Evolutionary conservation across 495 filamentous ascomycete species (phyloP).

Genomic region (Xylaria palmicola): DNA sequence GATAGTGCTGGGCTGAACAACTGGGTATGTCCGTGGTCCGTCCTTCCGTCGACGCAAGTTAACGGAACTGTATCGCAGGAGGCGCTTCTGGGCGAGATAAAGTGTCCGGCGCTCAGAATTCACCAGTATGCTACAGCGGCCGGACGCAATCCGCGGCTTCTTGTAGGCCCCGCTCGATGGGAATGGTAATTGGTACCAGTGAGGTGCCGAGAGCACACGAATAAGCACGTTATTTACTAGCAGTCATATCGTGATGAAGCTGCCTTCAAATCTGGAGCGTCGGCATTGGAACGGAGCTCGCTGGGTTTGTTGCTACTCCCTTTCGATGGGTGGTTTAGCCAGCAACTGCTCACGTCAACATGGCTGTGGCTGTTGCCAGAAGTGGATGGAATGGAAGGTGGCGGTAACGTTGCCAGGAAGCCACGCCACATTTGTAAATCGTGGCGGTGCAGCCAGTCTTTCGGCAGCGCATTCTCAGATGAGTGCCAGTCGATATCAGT

Average conservation of each 20-base stretch:
- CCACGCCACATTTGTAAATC: neutral
- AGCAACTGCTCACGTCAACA: slow-evolving; percentile 35
- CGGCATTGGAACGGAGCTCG: neutral
- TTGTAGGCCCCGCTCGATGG: neutral
- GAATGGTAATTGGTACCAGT: neutral
- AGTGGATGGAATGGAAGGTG: neutral
- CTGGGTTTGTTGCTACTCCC: neutral
- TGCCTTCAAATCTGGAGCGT: neutral
- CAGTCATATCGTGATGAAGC: neutral
- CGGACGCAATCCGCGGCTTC: neutral
- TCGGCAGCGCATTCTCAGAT: too few species aligned
- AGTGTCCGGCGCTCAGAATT: neutral
- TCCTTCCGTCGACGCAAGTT: neutral
- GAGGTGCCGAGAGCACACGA: neutral
- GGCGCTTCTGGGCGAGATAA: neutral
- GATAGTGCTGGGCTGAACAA: too few species aligned
- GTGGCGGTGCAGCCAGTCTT: slow-evolving; percentile 2
- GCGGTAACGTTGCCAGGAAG: neutral
- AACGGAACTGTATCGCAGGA: neutral
- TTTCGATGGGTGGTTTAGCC: slow-evolving; percentile 23
- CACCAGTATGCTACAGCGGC: neutral
- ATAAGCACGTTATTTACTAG: neutral
- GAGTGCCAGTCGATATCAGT: too few species aligned
- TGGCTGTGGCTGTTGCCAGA: neutral
- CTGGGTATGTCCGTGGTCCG: neutral